Evolutionary conservation across 2,329 filamentous ascomycete genomes (phyloP), one percentile per base, ranked within the genome.

Genomic region (Massarina eburnea): DNA sequence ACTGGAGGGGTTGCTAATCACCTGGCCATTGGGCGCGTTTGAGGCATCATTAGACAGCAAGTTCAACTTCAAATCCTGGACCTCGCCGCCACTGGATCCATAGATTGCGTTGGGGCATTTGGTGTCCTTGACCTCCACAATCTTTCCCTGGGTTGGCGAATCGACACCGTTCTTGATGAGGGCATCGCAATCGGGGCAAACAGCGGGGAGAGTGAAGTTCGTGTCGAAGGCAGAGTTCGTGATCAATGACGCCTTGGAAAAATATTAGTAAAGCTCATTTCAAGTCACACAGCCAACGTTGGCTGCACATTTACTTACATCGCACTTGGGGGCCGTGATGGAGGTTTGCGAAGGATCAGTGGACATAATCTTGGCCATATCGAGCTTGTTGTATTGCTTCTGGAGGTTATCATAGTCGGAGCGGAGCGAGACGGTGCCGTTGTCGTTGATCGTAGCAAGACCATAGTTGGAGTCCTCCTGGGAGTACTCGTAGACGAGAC

Each of bases 401-500:
- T 86, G 82, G 49, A 97, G 83, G 53, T 88, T 85, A 66, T 87
- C 81, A 56, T 68, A 80, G 57, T 80, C 78, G 22, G 51, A 46
- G 21, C 71, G 68, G 15, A 79, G 68, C 9, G 67, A 61, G 21
- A 73, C 59, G 12, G 72, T 73, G 46, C 67, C 67, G 48, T 80
- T 73, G 47, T 58, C 52, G 51, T 75, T 70, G 48, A 76, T 64
- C 26, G 67, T 50, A 9, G 79, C 74, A 6, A 80, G 66, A 38
- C 78, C 78, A 54, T 73, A 80, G 57, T 79, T 68, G 66, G 86
- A 85, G 33, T 73, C 71, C 66, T 91, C 89, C 70, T 91, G 79
- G 1, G 83, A 84, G 70, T 82, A 92, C 71, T 94, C 87, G 75
- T 92, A 94, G 36, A 92, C 86, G 36, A 94, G 77, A 53, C 88